Base-by-base conservation (phyloP, 73 alveolate genomes). In the Durusdinium trenchii region DNA sequence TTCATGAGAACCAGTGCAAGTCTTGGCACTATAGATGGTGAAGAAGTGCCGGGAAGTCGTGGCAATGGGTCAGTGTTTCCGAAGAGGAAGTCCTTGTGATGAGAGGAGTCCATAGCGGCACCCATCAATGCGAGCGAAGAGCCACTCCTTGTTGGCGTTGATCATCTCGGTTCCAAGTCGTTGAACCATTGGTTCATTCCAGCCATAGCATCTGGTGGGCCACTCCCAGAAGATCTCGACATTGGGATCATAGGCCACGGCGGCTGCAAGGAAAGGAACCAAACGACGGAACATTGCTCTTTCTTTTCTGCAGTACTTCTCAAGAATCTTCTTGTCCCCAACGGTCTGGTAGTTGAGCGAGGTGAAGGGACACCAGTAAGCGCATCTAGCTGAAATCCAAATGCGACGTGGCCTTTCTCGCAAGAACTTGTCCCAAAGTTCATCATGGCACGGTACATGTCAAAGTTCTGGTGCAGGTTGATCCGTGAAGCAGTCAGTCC, bases 331-430 rank as follows among this genome's bases (percentile, higher is more conserved):
- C 20, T 35, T 9, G 6, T 38, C 35, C 60, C 42, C 85, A 23
- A 14, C 85, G 30, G 57, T 28, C 38, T 75, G 50, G 60, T 75
- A 75, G 85, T 75, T 75, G n/a, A 75, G 35, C 40, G 85, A 6
- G 0, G 85, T 75, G 57, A 50, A 75, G 16, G 57, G 85, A 10
- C 85, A 75, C 85, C 85, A 75, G 57, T 75, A 75, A 36, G 85
- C 42, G 60, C 85, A 42, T 1, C 81, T 20, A 1, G 81, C 7
- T 20, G 43, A 20, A 38, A 67, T 16, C 85, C 85, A 42, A 38
- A 75, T 75, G 9, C 85, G 85, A 14, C 52, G 7, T 3, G 85
- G 85, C 9, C 52, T 35, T 30, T 75, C 85, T 14, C 30, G 85
- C 16, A 16, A 52, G 12, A 75, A 42, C 14, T 36, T 28, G 36